Evolutionary conservation across 805 yeast species (phyloP), one percentile per base, ranked within the genome.

Genomic region (Saccharomycopsis guyanensis): DNA sequence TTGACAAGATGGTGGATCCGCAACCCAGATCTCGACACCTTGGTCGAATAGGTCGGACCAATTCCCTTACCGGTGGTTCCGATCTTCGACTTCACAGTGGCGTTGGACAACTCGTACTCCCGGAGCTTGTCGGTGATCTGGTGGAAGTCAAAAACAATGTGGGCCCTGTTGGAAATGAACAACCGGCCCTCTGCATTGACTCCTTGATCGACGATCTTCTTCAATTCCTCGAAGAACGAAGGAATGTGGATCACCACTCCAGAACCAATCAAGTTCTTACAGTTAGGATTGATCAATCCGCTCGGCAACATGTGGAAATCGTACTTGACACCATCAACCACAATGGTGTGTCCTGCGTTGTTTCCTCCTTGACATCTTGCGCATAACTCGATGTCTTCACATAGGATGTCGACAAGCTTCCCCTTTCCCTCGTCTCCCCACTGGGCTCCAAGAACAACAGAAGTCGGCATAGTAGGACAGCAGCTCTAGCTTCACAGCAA

Each of bases 371-470:
- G 89, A 69, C 97, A 91, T 65, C 99, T 78, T 24, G 97, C 97
- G 65, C 97, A 94, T 36, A 93, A 91, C 57, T 93, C 97, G 58
- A 93, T 83, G 56, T 86, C 80, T 59, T 91, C 97, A 68, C 97
- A 94, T 43, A 93, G 75, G 47, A 93, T 72, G 64, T 93, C 98
- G 42, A 93, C 99, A 49, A 93, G 76, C 68, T 93, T 93, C 49
- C 99, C 99, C 65, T 93, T 93, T 63, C 99, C 99, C 78, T 93
- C 99, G 63, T 93, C 99, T 55, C 99, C 99, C 99, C 99, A 93
- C 69, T 93, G 99, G 68, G 97, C 72, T 50, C 99, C 99, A 59
- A 93, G 75, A 46, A 93, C 99, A 55, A 93, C 97, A 70, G 82
- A 84, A 64, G 86, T 82, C 15, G 53, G 53, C 53, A 50, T 50